These are phyloP conservation scores for Naganishia antarctica DNA, from an alignment of 768 basidiomycete genomes.

Conservation along the genomic window DNA sequence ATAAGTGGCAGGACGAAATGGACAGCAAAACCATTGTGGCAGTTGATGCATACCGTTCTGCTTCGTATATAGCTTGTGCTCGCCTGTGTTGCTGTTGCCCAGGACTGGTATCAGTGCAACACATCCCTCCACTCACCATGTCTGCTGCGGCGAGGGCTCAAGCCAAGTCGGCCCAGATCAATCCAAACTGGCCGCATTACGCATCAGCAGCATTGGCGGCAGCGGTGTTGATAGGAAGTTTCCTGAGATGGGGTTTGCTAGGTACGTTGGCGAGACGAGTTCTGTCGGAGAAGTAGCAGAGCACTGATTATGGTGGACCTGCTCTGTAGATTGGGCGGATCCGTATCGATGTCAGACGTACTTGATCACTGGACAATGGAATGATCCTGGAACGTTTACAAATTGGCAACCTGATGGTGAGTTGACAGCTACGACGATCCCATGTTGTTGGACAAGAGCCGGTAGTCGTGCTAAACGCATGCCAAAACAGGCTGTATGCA, in stretches of 20 bases:
- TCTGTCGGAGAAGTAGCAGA: neutral
- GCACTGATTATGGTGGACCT: neutral
- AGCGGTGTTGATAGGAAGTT: constrained; percentile 44
- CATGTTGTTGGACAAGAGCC: too few relatives aligned
- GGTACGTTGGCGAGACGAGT: constrained; percentile 35
- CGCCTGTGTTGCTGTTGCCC: too few relatives aligned
- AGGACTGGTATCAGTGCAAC: too few relatives aligned
- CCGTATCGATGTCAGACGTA: constrained; percentile 68
- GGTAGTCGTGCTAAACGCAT: constrained; percentile 20
- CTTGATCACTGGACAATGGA: constrained; percentile 69
- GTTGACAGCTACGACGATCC: too few relatives aligned
- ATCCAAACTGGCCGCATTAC: constrained; percentile 49
- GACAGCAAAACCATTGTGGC: too few relatives aligned
- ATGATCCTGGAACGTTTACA: constrained; percentile 58
- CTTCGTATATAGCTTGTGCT: too few relatives aligned
- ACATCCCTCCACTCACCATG: constrained; percentile 4
- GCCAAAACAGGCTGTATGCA: constrained; percentile 65
- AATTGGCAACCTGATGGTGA: constrained; percentile 87
- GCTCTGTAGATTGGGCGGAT: constrained; percentile 62
- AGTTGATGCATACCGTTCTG: too few relatives aligned
- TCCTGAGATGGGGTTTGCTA: constrained; percentile 47
- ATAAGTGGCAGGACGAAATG: too few relatives aligned
- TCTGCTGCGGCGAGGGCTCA: constrained; percentile 19
- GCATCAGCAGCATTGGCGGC: constrained; percentile 44
- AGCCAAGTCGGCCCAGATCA: constrained; percentile 32